These are phyloP conservation scores for Daucus carota DNA, from an alignment of 129 eudicot genomes.

Conservation along the genomic window DNA sequence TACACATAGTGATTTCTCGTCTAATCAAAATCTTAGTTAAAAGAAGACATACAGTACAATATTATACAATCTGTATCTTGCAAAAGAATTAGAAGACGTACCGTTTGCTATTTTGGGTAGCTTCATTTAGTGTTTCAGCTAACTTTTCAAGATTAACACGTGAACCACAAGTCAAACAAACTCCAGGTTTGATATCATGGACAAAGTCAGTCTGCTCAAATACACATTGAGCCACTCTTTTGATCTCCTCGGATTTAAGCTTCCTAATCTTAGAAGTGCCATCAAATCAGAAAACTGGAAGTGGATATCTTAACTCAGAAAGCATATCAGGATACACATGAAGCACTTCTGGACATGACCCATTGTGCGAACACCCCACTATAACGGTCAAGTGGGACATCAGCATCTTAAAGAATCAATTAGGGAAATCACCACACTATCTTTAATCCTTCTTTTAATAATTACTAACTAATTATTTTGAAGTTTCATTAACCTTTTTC, in stretches of 20 bases:
- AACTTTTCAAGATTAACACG: conserved; percentile 38
- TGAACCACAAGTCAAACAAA: conserved; percentile 58
- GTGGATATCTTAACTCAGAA: neutral
- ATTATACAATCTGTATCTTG: neutral
- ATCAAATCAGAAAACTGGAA: conserved; percentile 10
- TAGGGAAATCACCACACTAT: neutral
- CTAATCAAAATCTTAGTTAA: neutral
- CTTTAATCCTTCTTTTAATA: too few relatives aligned
- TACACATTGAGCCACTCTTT: conserved; percentile 36
- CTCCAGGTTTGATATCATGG: conserved; percentile 35
- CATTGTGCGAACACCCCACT: neutral
- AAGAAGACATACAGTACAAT: neutral
- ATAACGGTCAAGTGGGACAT: neutral
- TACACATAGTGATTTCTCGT: neutral
- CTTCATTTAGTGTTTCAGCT: conserved; percentile 27
- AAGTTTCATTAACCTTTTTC: neutral
- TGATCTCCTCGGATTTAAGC: conserved; percentile 27
- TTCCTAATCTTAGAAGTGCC: conserved; percentile 30
- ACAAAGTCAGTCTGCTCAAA: conserved; percentile 26
- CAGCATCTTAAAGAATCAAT: neutral
- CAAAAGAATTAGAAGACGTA: conserved; percentile 9
- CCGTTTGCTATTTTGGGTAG: conserved; percentile 41
- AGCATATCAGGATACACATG: neutral
- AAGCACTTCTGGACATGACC: neutral
- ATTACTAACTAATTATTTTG: neutral